Base-by-base conservation (phyloP, 177 flowering plant genomes). In the Vitis hybrid region DNA sequence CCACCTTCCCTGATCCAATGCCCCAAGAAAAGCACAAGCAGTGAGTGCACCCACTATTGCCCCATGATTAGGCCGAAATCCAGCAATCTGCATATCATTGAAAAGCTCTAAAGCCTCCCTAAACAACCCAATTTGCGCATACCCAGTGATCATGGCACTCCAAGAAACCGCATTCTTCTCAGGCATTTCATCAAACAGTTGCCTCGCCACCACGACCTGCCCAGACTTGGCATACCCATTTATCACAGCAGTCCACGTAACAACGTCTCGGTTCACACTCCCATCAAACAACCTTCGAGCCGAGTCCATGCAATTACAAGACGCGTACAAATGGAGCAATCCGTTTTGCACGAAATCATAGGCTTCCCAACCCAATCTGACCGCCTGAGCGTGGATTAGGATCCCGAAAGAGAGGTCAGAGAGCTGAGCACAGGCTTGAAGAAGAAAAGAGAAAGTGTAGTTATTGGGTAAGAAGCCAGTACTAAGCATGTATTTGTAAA, bases 301-400 rank as follows among this genome's bases (percentile, higher is more conserved):
- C 1, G 50, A 70, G 10, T 51, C 78, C 67, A 86, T 74, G 15
- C 71, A 75, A 22, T 73, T 51, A 80, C 88, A 84, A 61, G 63
- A 74, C 3, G 74, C 82, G 60, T 87, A 90, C 74, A 83, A 76
- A 77, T 84, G 85, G 5, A 86, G 70, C 77, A 89, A 75, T 16
- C 88, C 87, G 58, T 86, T 89, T 14, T 77, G 82, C 39, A 90
- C 91, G 77, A 86, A 89, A 67, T 85, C 90, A 59, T 89, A 82
- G 22, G 68, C 45, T 51, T 87, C 86, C 90, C 91, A 89, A 0
- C 96, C 93, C 62, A 81, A 76, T 61, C 64, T 87, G 6, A 86
- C 53, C 22, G 75, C 78, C 20, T 81, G 88, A 64, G 73, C 68
- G 68, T 89, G 90, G 59, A 73, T 60, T 22, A 57, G 60, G 11